Evolutionary conservation across 208 protist species (phyloP), one percentile per base, ranked within the genome.

Genomic region (Acanthamoeba culbertsoni): DNA sequence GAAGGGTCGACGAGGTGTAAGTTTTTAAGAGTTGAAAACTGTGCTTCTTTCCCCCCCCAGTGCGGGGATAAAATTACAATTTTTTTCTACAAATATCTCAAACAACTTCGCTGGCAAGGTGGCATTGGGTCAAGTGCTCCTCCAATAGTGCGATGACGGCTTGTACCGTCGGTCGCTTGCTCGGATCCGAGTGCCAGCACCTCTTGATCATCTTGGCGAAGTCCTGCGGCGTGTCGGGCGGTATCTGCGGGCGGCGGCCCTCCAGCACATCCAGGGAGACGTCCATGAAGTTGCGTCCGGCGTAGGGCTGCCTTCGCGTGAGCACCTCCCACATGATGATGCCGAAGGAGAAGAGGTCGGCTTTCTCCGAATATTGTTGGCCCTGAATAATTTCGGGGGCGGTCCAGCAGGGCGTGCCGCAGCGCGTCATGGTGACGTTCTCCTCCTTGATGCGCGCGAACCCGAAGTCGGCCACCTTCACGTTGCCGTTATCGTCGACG

Each of bases 331-430:
- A 88, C 43, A 59, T 88, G 0, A 62, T 88, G 20, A 88, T 59
- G 42, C 82, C 42, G 35, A 89, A 89, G 28, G 33, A 68, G 43
- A 65, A 37, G 48, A 57, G 53, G 37, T 62, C 75, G 7, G 75
- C 75, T 31, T 46, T 59, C 75, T 86, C 75, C 33, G 75, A 86
- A 40, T 86, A 86, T 40, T 86, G 42, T 40, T 86, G 75, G 20
- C 75, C 75, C n/a, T 55, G 75, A 46, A 86, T 62, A 51, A 62
- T 57, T 16, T 65, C 42, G 35, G 45, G 45, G 5, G 26, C 82
- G 1, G 77, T 88, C 79, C 79, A 88, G 33, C 79, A 88, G 51
- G 79, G 79, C n/a, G 79, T 88, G 79, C 79, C 79, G 51, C 79
- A 88, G 28, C 79, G 79, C 12, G 79, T 88, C 79, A 88, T 88